Evolutionary conservation across 2,329 filamentous ascomycete species (phyloP).

Genomic region (Cryphonectria japonica): DNA sequence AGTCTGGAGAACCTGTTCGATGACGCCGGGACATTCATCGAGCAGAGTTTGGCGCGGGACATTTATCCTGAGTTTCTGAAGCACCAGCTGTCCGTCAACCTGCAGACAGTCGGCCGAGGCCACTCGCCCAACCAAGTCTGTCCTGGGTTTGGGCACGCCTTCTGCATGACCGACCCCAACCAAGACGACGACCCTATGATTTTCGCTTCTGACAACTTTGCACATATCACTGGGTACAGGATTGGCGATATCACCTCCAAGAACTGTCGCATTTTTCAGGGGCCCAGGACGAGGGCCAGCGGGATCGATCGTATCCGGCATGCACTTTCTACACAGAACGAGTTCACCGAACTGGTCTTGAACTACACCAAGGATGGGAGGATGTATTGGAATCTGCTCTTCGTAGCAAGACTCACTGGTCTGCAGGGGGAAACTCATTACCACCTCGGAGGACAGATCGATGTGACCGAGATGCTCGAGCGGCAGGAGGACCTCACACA

Average conservation of each 20-base stretch:
- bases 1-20: constrained; percentile 17
- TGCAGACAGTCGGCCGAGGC: constrained; percentile 19
- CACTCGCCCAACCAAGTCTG: constrained; percentile 21
- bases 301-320: constrained; percentile 22
- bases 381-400: constrained; percentile 24
- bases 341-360: constrained; percentile 24
- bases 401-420: constrained; percentile 13
- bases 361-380: constrained; percentile 18
- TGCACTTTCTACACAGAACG: constrained; percentile 5
- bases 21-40: constrained; percentile 9
- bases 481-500: constrained; percentile 13
- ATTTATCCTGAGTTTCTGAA: constrained; percentile 26
- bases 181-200: constrained; percentile 12
- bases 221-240: constrained; percentile 14
- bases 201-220: constrained; percentile 18
- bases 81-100: constrained; percentile 17
- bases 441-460: constrained; percentile 21
- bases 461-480: constrained; percentile 23
- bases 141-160: constrained; percentile 19
- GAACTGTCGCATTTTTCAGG: constrained; percentile 24
- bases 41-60: constrained; percentile 18
- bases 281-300: constrained; percentile 13
- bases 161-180: constrained; percentile 16
- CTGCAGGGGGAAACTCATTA: constrained; percentile 12
- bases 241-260: constrained; percentile 4